Evolutionary conservation across 805 yeast species (phyloP).

Genomic region (Wickerhamiella alocasiicola): DNA sequence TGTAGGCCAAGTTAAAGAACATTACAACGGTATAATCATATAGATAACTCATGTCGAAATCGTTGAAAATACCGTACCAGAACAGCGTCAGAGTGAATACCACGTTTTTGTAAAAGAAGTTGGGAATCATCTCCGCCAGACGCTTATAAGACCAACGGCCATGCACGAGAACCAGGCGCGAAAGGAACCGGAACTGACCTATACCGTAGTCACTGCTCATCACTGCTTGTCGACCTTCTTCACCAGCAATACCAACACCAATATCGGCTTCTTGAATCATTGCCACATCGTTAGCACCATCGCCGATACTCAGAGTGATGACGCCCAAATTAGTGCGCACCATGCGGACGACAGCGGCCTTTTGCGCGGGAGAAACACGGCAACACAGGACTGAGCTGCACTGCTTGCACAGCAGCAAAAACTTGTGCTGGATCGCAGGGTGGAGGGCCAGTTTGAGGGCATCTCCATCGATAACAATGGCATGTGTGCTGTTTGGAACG

Average conservation of each 20-base stretch:
- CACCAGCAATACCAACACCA: constrained; percentile 80
- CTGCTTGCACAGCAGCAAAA: constrained; percentile 58
- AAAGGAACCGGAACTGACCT: constrained; percentile 62
- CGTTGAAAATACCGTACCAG: constrained; percentile 60
- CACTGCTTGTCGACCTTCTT: constrained; percentile 77
- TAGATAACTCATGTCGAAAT: constrained; percentile 65
- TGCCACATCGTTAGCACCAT: constrained; percentile 79
- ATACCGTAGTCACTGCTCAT: constrained; percentile 78
- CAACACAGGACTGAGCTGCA: constrained; percentile 73
- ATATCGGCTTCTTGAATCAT: constrained; percentile 81
- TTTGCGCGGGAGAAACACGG: constrained; percentile 74
- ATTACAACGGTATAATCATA: constrained; percentile 68
- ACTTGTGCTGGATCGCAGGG: constrained; percentile 38
- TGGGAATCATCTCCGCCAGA: constrained; percentile 64
- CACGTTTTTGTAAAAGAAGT: constrained; percentile 66
- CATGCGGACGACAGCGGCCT: constrained; percentile 58
- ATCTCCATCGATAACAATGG: constrained; percentile 63
- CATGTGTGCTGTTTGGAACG: constrained; percentile 46
- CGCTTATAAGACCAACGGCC: constrained; percentile 78
- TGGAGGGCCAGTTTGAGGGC: constrained; percentile 43
- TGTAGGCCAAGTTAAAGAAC: constrained; percentile 69
- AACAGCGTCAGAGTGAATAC: constrained; percentile 61
- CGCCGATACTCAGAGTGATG: constrained; percentile 73
- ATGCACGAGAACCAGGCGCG: constrained; percentile 56
- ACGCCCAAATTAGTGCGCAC: constrained; percentile 54